Percentiles rank a stretch among this genome's conserved stretches.
Evolutionary conservation across 441 rosid genomes (phyloP).

Genomic region (Gossypium davidsonii): DNA sequence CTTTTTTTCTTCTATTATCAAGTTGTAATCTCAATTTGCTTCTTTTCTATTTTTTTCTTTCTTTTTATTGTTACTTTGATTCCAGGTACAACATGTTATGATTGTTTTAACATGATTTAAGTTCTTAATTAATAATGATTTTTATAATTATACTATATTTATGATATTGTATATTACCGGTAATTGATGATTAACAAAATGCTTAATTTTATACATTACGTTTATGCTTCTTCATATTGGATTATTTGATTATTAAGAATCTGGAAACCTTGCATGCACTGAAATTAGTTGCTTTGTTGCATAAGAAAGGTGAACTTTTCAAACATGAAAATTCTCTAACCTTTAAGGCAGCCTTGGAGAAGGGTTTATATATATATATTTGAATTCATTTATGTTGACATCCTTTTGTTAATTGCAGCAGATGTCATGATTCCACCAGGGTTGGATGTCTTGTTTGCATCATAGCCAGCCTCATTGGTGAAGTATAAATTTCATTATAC

Average conservation of each 20-base stretch:
- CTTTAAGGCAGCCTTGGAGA: neutral
- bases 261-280: neutral
- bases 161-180: neutral
- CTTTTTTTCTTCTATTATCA: neutral
- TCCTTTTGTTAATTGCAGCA: neutral
- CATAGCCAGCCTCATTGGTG: slow-evolving; percentile 21
- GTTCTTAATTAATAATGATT: neutral
- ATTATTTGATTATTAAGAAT: neutral
- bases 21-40: neutral
- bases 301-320: neutral
- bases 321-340: neutral
- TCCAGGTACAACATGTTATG: neutral
- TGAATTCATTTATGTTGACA: neutral
- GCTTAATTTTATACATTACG: neutral
- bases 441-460: slow-evolving; percentile 6
- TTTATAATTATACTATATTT: neutral
- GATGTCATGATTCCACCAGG: slow-evolving; percentile 4
- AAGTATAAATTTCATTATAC: slow-evolving; percentile 10
- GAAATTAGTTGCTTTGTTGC: neutral
- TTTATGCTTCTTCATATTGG: neutral
- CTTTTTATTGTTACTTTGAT: neutral
- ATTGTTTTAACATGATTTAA: neutral
- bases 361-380: neutral
- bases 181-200: neutral
- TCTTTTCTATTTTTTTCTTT: neutral